These are phyloP conservation scores for Epichloe aotearoae DNA, from an alignment of 2,329 filamentous ascomycete genomes.

Conservation along the genomic window DNA sequence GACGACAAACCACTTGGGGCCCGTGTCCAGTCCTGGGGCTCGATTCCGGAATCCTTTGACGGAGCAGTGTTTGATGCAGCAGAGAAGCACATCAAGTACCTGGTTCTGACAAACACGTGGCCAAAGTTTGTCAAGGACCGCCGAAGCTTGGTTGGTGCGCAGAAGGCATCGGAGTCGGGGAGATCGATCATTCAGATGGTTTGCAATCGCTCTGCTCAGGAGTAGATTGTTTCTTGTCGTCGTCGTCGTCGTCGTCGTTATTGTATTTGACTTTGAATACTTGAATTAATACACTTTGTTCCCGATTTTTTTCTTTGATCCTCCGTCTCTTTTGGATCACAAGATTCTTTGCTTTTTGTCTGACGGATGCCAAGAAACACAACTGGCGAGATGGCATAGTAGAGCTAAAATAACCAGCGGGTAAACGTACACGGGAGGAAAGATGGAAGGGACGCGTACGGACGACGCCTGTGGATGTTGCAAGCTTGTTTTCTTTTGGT, in stretches of 20 bases:
- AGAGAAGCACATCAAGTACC: slow-evolving; percentile 48
- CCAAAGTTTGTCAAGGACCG: slow-evolving; percentile 37
- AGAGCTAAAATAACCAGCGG: too few relatives aligned
- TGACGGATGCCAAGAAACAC: too few relatives aligned
- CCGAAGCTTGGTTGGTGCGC: slow-evolving; percentile 12
- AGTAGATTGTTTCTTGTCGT: neutral
- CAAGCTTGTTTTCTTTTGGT: too few relatives aligned
- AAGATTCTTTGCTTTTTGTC: too few relatives aligned
- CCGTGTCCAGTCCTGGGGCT: slow-evolving; percentile 22
- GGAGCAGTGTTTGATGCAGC: slow-evolving; percentile 43
- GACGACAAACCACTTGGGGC: slow-evolving; percentile 1
- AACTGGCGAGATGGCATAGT: too few relatives aligned
- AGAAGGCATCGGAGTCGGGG: slow-evolving; percentile 6
- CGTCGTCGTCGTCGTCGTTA: too few relatives aligned
- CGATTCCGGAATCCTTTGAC: slow-evolving; percentile 35
- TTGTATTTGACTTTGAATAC: neutral
- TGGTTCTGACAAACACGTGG: slow-evolving; percentile 58
- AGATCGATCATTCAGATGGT: slow-evolving; percentile 3
- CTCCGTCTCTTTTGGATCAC: too few relatives aligned
- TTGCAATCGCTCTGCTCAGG: neutral
- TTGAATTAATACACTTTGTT: too few relatives aligned
- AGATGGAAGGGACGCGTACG: too few relatives aligned
- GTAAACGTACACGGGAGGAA: too few relatives aligned
- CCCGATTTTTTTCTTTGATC: too few relatives aligned
- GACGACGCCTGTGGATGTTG: too few relatives aligned